Conservation (phyloP, 2,329 filamentous ascomycete genomes). For the Epicoccum nigrum region DNA sequence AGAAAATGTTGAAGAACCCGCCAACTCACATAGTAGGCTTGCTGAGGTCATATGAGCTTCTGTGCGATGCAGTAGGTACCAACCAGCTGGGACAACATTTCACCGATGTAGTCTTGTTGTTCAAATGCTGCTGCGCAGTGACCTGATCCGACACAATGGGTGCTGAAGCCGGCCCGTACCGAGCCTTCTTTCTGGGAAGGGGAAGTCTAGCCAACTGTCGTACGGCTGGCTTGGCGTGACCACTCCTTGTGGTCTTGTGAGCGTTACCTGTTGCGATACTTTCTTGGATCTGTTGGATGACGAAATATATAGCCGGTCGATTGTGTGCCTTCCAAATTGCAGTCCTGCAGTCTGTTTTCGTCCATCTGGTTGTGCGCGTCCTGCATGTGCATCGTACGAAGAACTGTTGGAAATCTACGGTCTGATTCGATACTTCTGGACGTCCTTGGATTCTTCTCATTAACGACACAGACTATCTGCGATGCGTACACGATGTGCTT, state of each 20-base stretch:
- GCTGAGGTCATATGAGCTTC: neutral
- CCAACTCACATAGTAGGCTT: neutral
- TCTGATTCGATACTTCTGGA: no score
- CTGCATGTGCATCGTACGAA: no score
- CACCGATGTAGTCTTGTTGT: constrained; percentile 8
- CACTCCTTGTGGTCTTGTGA: neutral
- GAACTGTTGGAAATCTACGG: no score
- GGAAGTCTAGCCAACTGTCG: neutral
- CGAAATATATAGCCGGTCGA: no score
- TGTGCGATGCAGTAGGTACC: constrained; percentile 9
- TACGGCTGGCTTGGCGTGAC: neutral
- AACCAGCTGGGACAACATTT: constrained; percentile 5
- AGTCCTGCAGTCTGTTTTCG: no score
- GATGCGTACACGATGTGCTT: neutral
- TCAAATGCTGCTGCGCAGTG: constrained; percentile 1
- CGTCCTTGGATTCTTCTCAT: no score
- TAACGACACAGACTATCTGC: no score
- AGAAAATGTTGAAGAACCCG: neutral
- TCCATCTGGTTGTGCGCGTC: neutral
- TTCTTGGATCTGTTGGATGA: no score
- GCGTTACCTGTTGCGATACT: neutral
- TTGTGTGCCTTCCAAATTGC: no score
- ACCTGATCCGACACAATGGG: constrained; percentile 15
- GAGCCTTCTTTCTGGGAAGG: constrained; percentile 11
- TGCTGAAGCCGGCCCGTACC: constrained; percentile 17